Conservation (phyloP, 2,329 filamentous ascomycete genomes). For the Botrytis tulipae region DNA sequence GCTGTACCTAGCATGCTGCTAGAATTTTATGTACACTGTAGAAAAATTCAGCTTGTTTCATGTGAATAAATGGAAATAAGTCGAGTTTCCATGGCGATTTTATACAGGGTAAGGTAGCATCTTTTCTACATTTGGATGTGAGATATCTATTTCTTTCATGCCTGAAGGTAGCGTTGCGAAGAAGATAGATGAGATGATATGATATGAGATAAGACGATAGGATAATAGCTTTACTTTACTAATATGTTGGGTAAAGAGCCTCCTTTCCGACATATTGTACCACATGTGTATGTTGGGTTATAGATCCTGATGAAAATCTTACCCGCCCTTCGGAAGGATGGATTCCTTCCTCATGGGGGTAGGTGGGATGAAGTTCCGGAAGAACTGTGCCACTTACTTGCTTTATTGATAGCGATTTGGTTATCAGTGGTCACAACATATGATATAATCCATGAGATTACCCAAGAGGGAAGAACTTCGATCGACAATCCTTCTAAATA, state of each 20-base stretch:
- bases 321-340: constrained; percentile 8
- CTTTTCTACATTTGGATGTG: not conserved
- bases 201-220: not conserved
- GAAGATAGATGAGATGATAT: not conserved
- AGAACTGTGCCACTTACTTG: not conserved
- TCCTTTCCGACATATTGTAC: not conserved
- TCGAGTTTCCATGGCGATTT: not conserved
- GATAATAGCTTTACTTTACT: not conserved
- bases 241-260: not conserved
- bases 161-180: not conserved
- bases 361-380: not conserved
- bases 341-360: not conserved
- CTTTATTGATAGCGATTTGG: not conserved
- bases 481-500: not conserved
- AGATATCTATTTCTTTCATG: not conserved
- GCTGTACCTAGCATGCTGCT: not conserved
- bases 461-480: not conserved
- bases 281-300: not conserved
- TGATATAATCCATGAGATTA: not conserved
- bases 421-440: constrained; percentile 1
- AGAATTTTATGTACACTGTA: not conserved
- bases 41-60: not conserved
- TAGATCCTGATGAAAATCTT: not conserved
- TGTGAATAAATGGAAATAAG: not conserved
- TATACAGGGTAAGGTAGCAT: not conserved